phyloP scores from a whole-genome alignment of 2,329 filamentous ascomycete species.

The Neopestalotiopsis clavispora region DNA sequence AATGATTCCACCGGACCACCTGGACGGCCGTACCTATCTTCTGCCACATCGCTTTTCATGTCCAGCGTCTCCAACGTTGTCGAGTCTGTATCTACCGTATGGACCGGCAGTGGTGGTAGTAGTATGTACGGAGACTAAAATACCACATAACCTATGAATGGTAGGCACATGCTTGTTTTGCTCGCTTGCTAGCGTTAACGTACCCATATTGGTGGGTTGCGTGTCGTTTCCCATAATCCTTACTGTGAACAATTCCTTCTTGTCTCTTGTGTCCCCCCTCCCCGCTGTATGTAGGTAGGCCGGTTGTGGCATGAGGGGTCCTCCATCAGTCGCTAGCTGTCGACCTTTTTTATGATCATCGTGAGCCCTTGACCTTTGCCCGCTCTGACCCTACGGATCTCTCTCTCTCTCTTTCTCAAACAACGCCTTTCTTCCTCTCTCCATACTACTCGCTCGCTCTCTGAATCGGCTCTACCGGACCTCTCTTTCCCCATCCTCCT shows the following conservation, averaged over 20 bases:
- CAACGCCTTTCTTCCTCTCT: background rate
- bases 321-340: background rate
- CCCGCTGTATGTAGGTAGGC: background rate
- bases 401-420: background rate
- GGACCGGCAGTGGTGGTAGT: background rate
- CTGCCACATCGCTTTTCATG: background rate
- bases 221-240: background rate
- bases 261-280: background rate
- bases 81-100: background rate
- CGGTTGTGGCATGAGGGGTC: constrained; percentile 6
- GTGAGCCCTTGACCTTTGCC: constrained; percentile 8
- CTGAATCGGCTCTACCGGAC: background rate
- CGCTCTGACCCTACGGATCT: background rate
- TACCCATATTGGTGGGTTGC: constrained; percentile 1
- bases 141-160: background rate
- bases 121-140: background rate
- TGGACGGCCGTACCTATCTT: background rate
- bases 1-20: background rate
- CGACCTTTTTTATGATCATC: constrained; percentile 10
- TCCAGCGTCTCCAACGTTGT: background rate
- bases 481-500: background rate
- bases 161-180: background rate
- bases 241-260: background rate
- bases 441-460: constrained; percentile 2
- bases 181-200: background rate